Evolutionary conservation across 352 stramenopile species (phyloP).

Genomic region (Phytophthora kernoviae): DNA sequence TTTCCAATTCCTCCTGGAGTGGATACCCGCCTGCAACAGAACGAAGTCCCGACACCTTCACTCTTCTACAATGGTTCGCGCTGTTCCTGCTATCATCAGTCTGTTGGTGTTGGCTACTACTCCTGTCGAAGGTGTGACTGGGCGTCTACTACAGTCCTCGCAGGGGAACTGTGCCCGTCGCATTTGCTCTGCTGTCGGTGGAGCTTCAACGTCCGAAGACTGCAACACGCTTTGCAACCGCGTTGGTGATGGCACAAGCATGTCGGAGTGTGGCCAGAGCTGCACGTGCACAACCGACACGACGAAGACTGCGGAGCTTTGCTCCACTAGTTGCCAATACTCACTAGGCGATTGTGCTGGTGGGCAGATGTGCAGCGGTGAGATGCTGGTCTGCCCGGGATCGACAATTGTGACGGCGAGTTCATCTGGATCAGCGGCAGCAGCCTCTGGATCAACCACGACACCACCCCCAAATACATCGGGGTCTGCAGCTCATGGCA

Average conservation of each 20-base stretch:
- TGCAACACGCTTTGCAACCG: slow-evolving; percentile 36
- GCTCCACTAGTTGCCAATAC: slow-evolving; percentile 29
- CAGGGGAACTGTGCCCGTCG: slow-evolving; percentile 30
- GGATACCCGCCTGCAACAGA: slow-evolving; percentile 12
- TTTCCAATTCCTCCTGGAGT: slow-evolving; percentile 28
- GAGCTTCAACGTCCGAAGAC: slow-evolving; percentile 25
- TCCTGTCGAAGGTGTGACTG: slow-evolving; percentile 14
- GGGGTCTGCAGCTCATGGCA: slow-evolving; percentile 5
- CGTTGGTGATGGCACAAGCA: slow-evolving; percentile 22
- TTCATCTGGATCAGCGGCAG: background rate
- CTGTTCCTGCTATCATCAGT: slow-evolving; percentile 9
- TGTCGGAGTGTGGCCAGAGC: slow-evolving; percentile 32
- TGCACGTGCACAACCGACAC: slow-evolving; percentile 31
- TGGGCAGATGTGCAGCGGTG: slow-evolving; percentile 28
- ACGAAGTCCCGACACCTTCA: slow-evolving; percentile 1
- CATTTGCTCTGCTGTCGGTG: slow-evolving; percentile 15
- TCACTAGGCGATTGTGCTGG: slow-evolving; percentile 14
- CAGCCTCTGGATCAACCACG: background rate
- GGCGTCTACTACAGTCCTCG: slow-evolving; percentile 23
- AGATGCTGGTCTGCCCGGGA: slow-evolving; percentile 24
- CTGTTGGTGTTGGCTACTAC: slow-evolving; percentile 11
- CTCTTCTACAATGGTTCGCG: slow-evolving; percentile 16
- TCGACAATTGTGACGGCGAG: slow-evolving; percentile 2
- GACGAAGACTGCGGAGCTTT: slow-evolving; percentile 11
- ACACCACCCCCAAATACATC: background rate